Evolutionary conservation across 164 flowering plant species (phyloP), one percentile per base, ranked within the genome.

Genomic region (Magnolia officinalis): DNA sequence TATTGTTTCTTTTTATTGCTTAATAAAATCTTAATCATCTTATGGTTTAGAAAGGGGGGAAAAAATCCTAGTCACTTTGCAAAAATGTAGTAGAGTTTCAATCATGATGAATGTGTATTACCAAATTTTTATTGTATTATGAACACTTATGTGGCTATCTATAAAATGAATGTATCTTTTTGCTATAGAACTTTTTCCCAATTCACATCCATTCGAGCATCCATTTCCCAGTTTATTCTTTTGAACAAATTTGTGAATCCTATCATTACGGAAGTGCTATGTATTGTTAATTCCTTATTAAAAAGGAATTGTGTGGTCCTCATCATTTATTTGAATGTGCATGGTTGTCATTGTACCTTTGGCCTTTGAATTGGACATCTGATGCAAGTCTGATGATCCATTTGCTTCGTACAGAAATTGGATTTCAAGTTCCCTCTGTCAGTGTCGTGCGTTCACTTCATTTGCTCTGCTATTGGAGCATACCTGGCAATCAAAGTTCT

Each of bases 341-440:
- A 51, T 52, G 45, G 63, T 29, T 72, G 19, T 24, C 26, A 69
- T 70, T 61, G 16, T 49, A 58, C 55, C 49, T 49, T 65, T 31
- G 58, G 24, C 5, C 2, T 64, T 21, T 19, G 18, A 64, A 20
- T 64, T 67, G 20, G 70, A 23, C 16, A 11, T 26, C 45, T 37
- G 45, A 37, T 20, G 63, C 2, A 50, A 51, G 49, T 51, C 55
- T 72, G 72, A 64, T 72, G 72, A 55, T 71, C 21, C 61, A 49
- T 26, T 63, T 73, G 71, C 11, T 79, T 78, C 70, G 66, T 65
- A 66, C 95, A 96, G 99, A 96, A 92, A 81, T 78, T 92, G 86
- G 99, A 96, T 83, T 96, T 96, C 80, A 92, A 91, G 83, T 96
- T 87, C 81, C 99, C 99, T 23, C 84, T 96, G 52, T 71, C 99